Conservation (phyloP, 805 yeast species). For the Candida takata region DNA sequence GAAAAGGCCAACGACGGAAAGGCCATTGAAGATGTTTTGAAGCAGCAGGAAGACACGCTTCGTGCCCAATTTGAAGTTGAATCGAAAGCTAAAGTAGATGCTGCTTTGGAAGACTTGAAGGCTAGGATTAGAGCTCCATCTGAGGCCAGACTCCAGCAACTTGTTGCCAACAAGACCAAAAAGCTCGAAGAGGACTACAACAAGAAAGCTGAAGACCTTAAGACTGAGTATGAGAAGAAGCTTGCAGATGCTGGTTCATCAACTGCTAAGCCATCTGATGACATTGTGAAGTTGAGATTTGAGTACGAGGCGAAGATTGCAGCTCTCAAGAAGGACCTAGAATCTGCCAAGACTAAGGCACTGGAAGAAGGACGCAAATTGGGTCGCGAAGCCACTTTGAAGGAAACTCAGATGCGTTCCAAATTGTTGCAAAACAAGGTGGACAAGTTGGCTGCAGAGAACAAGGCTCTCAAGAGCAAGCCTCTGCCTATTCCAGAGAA, state of each 20-base stretch:
- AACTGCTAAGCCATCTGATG: not conserved
- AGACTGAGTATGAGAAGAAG: slow-evolving; percentile 22
- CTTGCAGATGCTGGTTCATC: slow-evolving; percentile 15
- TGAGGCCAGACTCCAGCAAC: slow-evolving; percentile 26
- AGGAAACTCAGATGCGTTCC: slow-evolving; percentile 31
- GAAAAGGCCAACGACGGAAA: not conserved
- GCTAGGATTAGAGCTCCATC: slow-evolving; percentile 32
- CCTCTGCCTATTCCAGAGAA: not conserved
- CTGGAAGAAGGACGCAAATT: slow-evolving; percentile 16
- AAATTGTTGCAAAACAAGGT: slow-evolving; percentile 37
- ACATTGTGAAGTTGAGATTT: slow-evolving; percentile 13
- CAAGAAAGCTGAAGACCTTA: slow-evolving; percentile 22
- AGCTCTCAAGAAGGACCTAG: slow-evolving; percentile 25
- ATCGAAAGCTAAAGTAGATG: slow-evolving; percentile 16
- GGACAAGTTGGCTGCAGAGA: slow-evolving; percentile 29
- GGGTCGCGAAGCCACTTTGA: slow-evolving; percentile 22
- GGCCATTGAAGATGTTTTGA: slow-evolving; percentile 15
- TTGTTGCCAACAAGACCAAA: slow-evolving; percentile 22
- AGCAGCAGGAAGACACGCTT: slow-evolving; percentile 18
- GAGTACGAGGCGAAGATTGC: slow-evolving; percentile 27
- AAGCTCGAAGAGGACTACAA: slow-evolving; percentile 24
- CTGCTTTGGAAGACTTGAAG: slow-evolving; percentile 22
- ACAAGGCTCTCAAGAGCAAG: slow-evolving; percentile 27
- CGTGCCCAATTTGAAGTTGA: slow-evolving; percentile 24
- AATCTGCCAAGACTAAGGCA: slow-evolving; percentile 14